Conservation (phyloP, 2,329 filamentous ascomycete genomes). For the Fusarium newnesense region DNA sequence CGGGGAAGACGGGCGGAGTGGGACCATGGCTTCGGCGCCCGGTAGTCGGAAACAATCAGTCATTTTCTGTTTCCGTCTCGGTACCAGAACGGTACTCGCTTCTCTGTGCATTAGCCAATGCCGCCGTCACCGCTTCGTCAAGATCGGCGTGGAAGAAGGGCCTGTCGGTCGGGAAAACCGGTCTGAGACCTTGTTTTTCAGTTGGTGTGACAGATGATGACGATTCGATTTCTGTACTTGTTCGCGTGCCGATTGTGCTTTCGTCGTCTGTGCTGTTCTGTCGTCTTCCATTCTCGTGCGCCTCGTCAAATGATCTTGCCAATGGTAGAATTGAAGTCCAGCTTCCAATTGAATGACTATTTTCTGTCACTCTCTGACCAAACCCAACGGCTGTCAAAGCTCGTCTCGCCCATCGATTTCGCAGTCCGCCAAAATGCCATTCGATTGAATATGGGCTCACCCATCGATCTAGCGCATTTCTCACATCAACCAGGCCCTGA, state of each 20-base stretch:
- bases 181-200: conserved; percentile 18
- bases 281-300: neutral
- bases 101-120: conserved; percentile 12
- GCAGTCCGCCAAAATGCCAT: conserved; percentile 65
- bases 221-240: conserved; percentile 1
- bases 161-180: conserved; percentile 54
- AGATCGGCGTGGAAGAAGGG: conserved; percentile 62
- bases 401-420: conserved; percentile 67
- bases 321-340: conserved; percentile 51
- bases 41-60: conserved; percentile 10
- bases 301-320: conserved; percentile 33
- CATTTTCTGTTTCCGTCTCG: conserved; percentile 2
- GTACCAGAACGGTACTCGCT: conserved; percentile 10
- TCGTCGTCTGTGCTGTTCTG: neutral
- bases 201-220: neutral
- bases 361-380: conserved; percentile 54
- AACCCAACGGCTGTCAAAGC: conserved; percentile 67
- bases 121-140: conserved; percentile 53
- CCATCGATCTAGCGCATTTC: conserved; percentile 64
- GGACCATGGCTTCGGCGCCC: neutral
- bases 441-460: conserved; percentile 59
- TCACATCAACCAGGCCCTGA: conserved; percentile 66
- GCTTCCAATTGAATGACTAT: conserved; percentile 40
- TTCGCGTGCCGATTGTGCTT: neutral
- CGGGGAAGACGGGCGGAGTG: neutral